Base-by-base conservation (phyloP, 805 yeast species). In the Diddensiella santjacobensis region DNA sequence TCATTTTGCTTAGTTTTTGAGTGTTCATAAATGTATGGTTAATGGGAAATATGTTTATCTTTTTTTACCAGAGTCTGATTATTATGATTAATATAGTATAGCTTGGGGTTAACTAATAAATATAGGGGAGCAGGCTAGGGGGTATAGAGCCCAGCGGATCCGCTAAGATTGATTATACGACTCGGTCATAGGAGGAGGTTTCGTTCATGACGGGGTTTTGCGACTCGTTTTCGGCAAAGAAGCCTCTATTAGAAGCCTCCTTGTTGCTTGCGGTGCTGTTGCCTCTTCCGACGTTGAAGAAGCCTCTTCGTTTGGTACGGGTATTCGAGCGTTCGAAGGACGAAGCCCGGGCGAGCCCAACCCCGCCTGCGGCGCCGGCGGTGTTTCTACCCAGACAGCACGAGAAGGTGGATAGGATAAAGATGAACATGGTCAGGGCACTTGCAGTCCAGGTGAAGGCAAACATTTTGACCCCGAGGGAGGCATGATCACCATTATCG, bases 371-470 rank as follows among this genome's bases (percentile, higher is more conserved):
- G 11, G 17, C 26, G 4, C 43, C 43, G 33, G 18, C 33, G 10
- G 24, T 8, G 22, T 22, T 11, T 3, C 23, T 19, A 17, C 49
- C 51, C 51, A 54, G 49, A 58, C 64, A 57, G 56, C 60, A 62
- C 45, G 64, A 56, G 19, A 66, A 35, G 48, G 58, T 47, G 48
- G 64, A 51, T 39, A 67, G 39, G 2, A 48, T 18, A 38, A 44
- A 43, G 13, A 44, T 41, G 6, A 39, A 23, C 29, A 67, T 23
- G 19, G 62, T 56, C 56, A 63, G 54, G 45, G 62, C 65, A 30
- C 73, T 73, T 3, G 77, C 63, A 3, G 81, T 64, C 95, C 95
- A 86, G 31, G 80, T 66, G 50, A 83, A 75, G 11, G 80, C 87
- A 62, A 84, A 71, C 42, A 66, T 48, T 51, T 70, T 62, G 38